Evolutionary conservation across 192 early-diverging fungal genomes (phyloP), one percentile per base, ranked within the genome.

Genomic region (Gigaspora rosea): DNA sequence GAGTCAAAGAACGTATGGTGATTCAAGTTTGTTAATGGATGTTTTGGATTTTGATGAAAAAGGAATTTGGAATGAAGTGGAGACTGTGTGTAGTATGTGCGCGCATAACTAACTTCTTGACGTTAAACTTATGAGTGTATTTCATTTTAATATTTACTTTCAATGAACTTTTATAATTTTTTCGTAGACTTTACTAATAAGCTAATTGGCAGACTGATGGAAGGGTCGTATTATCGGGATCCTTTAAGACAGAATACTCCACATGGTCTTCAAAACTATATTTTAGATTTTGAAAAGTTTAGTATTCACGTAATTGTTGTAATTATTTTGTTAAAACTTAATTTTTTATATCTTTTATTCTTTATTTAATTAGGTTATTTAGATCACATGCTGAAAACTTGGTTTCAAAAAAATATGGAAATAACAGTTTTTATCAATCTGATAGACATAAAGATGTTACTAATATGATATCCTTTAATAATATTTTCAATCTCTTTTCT

Each of bases 1-100:
- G 33, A 81, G 81, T 32, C 48, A 81, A 35, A 79, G 85, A 20
- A 9, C 52, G 9, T 84, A 84, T 76, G 82, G 79, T 11, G 78
- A 71, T 41, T 64, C 64, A 2, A 69, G 59, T 27, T 78, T 72
- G 67, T 71, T 84, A n/a, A 68, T 82, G 0, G 20, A 71, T 33
- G 82, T 82, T 11, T 47, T 82, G 4, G 48, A 69, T 15, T 54
- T 46, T 35, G 33, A 76, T 35, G 75, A 56, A 16, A 76, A 46
- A 18, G 20, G 0, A 47, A 32, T 6, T 18, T 75, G 58, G 57
- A 13, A 56, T 18, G 64, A 66, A 41, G 18, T 0, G 32, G 64
- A 47, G 33, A 4, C 36, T n/a, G 64, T 66, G 52, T 56, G 0
- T n/a, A 56, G 52, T 56, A 56, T 56, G 52, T 56, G 52, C 12